Percentiles rank a stretch among this genome's conserved stretches.
phyloP scores from a whole-genome alignment of 164 flowering plant species.

The Sedum album region DNA sequence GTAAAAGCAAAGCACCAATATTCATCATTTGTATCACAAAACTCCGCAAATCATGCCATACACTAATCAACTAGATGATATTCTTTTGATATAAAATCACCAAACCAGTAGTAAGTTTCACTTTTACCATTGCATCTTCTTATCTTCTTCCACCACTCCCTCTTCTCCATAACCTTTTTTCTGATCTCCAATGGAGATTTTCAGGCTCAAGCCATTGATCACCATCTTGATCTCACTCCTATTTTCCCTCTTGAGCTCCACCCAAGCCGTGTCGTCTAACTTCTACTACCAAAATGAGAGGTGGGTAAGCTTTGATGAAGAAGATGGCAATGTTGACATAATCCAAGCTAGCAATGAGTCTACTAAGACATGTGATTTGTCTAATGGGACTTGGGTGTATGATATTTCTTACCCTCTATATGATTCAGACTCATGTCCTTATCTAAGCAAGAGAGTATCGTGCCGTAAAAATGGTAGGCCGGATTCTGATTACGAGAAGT shows the following conservation, averaged over 20 bases:
- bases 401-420: conserved; percentile 77
- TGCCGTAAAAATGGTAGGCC: conserved; percentile 77
- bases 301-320: conserved; percentile 39
- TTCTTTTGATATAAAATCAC: background rate
- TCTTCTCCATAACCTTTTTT: background rate
- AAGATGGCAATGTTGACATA: conserved; percentile 26
- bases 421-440: conserved; percentile 51
- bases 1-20: conserved; percentile 3
- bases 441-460: conserved; percentile 48
- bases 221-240: conserved; percentile 1
- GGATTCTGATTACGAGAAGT: conserved; percentile 72
- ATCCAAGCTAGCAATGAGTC: conserved; percentile 24
- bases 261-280: conserved; percentile 15
- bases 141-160: background rate
- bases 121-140: background rate
- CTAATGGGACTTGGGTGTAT: conserved; percentile 63
- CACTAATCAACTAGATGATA: conserved; percentile 1
- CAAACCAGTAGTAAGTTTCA: background rate
- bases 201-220: conserved; percentile 4
- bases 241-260: conserved; percentile 12
- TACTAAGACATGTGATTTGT: conserved; percentile 36
- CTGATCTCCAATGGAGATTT: conserved; percentile 14
- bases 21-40: background rate
- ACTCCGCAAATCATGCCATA: conserved; percentile 22
- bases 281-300: conserved; percentile 18